A percentile compares a stretch with the other conserved stretches of the same genome.
Conservation (phyloP, 805 yeast species). For the Schizosaccharomyces lindneri region DNA sequence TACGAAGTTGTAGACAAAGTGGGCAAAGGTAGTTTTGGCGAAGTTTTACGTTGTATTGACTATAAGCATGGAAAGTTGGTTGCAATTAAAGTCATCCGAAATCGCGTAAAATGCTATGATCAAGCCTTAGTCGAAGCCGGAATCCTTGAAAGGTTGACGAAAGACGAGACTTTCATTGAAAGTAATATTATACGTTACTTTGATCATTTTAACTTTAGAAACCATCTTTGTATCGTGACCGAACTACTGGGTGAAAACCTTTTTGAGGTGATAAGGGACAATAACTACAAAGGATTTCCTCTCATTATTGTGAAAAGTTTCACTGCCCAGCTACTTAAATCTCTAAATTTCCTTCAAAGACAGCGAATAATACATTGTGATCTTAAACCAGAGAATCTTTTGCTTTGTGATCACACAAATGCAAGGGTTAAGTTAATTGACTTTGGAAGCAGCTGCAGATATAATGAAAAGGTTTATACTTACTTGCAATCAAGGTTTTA, state of each 20-base stretch:
- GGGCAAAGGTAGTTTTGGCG: conserved; percentile 70
- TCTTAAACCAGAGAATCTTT: conserved; percentile 62
- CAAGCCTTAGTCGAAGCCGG: conserved; percentile 62
- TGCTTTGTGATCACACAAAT: conserved; percentile 18
- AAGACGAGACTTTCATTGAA: conserved; percentile 13
- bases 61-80: conserved; percentile 31
- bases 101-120: conserved; percentile 43
- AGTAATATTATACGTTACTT: conserved; percentile 26
- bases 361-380: conserved; percentile 54
- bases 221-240: conserved; percentile 60
- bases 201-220: conserved; percentile 53
- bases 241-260: conserved; percentile 49
- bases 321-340: conserved; percentile 30
- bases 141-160: conserved; percentile 26
- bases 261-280: conserved; percentile 24
- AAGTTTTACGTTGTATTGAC: conserved; percentile 44
- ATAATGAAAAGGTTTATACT: conserved; percentile 63
- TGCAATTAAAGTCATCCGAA: conserved; percentile 58
- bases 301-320: conserved; percentile 15
- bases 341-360: conserved; percentile 33
- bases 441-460: conserved; percentile 34
- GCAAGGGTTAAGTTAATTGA: conserved; percentile 47
- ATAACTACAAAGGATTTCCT: conserved; percentile 15
- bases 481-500: conserved; percentile 90
- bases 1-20: conserved; percentile 13